These are phyloP conservation scores for Volvariella surrecta DNA, from an alignment of 1,284 basidiomycete species.

Conservation along the genomic window DNA sequence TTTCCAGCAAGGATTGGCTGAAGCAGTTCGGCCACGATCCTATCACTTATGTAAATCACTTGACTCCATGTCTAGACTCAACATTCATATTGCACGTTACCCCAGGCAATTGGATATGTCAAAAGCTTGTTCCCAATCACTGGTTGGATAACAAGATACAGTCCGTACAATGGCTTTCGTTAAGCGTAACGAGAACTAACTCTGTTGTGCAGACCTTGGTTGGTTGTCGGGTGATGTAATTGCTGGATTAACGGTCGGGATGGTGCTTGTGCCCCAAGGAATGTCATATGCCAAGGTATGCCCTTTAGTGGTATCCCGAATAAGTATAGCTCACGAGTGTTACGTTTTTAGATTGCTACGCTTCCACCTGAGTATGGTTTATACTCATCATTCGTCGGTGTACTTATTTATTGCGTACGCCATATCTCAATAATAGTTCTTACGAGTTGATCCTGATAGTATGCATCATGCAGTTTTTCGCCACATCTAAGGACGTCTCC, in stretches of 20 bases:
- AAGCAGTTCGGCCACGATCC: constrained; percentile 32
- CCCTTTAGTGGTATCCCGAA: neutral
- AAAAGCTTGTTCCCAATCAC: constrained; percentile 75
- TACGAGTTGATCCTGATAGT: constrained; percentile 5
- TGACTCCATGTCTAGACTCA: constrained; percentile 6
- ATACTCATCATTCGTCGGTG: constrained; percentile 93
- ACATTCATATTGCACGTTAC: constrained; percentile 8
- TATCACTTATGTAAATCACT: constrained; percentile 33
- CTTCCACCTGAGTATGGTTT: constrained; percentile 86
- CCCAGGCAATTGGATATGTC: constrained; percentile 54
- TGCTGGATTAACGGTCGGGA: constrained; percentile 85
- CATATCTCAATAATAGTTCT: neutral
- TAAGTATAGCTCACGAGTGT: neutral
- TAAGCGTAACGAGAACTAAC: constrained; percentile 4
- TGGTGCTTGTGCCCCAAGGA: constrained; percentile 85
- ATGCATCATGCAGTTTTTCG: constrained; percentile 55
- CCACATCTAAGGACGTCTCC: constrained; percentile 92
- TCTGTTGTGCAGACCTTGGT: constrained; percentile 40
- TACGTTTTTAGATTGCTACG: constrained; percentile 60
- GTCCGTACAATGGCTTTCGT: constrained; percentile 29
- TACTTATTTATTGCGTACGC: constrained; percentile 71
- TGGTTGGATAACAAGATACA: constrained; percentile 81
- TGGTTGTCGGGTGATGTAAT: constrained; percentile 80
- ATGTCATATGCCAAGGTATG: constrained; percentile 74
- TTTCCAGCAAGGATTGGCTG: constrained; percentile 49